Conservation (phyloP, 768 basidiomycete species). For the Serendipita sp. region DNA sequence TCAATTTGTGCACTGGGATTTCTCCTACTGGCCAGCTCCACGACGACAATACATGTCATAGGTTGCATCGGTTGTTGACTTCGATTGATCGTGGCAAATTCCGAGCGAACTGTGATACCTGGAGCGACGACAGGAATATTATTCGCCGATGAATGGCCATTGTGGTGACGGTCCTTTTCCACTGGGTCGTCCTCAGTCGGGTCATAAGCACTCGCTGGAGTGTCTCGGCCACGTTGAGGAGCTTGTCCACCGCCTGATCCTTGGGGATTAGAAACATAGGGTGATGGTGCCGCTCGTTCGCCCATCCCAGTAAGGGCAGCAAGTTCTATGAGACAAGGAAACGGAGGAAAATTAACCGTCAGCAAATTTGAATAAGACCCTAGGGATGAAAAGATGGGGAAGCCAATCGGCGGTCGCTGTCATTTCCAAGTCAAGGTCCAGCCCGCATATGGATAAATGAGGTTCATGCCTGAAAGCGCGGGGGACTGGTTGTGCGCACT, state of each 20-base stretch:
- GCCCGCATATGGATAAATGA: background rate
- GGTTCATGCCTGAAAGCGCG: background rate
- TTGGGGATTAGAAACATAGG: conserved; percentile 49
- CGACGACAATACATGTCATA: conserved; percentile 82
- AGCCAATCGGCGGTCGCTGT: background rate
- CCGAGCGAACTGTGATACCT: conserved; percentile 83
- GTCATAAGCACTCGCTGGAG: conserved; percentile 31
- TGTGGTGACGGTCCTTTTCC: conserved; percentile 31
- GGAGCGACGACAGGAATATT: conserved; percentile 65
- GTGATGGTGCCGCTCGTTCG: conserved; percentile 33
- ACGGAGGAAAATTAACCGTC: conserved; percentile 10
- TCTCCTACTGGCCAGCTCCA: conserved; percentile 78
- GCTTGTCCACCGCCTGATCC: conserved; percentile 14
- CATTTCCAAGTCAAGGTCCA: background rate
- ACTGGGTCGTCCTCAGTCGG: conserved; percentile 77
- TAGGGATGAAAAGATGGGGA: background rate
- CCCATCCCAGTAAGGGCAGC: conserved; percentile 88
- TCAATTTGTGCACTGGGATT: conserved; percentile 14
- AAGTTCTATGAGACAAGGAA: conserved; percentile 41
- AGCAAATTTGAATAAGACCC: background rate
- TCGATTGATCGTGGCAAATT: conserved; percentile 70
- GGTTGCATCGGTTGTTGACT: conserved; percentile 58
- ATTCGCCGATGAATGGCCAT: conserved; percentile 23
- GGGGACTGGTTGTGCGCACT: background rate
- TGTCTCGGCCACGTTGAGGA: conserved; percentile 12